phyloP scores from a whole-genome alignment of 441 rosid species.

The Pelargonium fulgidum region DNA sequence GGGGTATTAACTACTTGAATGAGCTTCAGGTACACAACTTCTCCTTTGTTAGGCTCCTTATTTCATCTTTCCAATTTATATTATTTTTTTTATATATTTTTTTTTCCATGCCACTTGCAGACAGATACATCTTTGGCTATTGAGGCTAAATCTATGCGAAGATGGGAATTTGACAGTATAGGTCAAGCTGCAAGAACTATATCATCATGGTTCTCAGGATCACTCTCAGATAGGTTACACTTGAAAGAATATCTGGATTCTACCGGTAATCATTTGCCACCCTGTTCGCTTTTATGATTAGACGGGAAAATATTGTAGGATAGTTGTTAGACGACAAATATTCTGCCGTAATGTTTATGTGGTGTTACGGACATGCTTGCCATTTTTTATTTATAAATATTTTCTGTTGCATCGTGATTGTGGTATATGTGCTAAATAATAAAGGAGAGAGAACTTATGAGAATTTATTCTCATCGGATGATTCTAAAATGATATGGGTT shows the following conservation, averaged over 20 bases:
- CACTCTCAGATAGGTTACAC: slow-evolving; percentile 38
- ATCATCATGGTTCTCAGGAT: slow-evolving; percentile 78
- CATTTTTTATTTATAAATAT: neutral
- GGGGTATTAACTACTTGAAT: slow-evolving; percentile 81
- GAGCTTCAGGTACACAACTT: slow-evolving; percentile 72
- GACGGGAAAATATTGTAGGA: neutral
- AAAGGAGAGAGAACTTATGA: neutral
- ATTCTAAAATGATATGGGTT: neutral
- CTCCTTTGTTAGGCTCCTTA: slow-evolving; percentile 11
- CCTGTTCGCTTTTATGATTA: neutral
- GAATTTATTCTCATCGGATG: neutral
- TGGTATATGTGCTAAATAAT: neutral
- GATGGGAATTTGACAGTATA: slow-evolving; percentile 97
- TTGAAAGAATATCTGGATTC: slow-evolving; percentile 52
- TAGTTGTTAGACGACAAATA: neutral
- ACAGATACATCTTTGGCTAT: slow-evolving; percentile 82
- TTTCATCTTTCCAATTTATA: slow-evolving; percentile 11
- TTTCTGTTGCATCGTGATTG: neutral
- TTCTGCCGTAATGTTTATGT: neutral
- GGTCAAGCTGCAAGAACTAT: slow-evolving; percentile 56
- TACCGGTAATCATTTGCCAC: slow-evolving; percentile 39
- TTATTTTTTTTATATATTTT: slow-evolving; percentile 19
- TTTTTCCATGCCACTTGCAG: slow-evolving; percentile 38
- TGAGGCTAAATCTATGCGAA: slow-evolving; percentile 76
- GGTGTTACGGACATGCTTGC: neutral